A percentile compares a stretch with the other conserved stretches of the same genome.
Conservation (phyloP, 495 filamentous ascomycete species). For the Aspergillus indologenus region DNA sequence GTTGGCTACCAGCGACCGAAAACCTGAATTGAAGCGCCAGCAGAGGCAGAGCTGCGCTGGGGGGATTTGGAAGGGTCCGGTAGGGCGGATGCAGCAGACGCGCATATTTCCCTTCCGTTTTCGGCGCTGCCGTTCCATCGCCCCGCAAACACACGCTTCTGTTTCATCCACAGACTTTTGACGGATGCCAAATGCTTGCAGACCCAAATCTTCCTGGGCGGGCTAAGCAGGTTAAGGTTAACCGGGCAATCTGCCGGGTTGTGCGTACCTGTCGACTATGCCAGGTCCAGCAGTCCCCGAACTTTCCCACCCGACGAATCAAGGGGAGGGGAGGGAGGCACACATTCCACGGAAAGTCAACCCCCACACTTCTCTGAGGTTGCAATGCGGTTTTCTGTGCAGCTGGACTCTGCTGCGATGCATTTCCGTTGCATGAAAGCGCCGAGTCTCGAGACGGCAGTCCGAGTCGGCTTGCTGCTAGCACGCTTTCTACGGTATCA, state of each 20-base stretch:
- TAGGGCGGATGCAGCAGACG: not conserved
- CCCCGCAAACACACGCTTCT: not conserved
- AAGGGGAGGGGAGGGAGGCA: not conserved
- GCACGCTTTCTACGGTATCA: not conserved
- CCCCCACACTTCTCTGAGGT: not conserved
- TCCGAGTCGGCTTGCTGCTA: not conserved
- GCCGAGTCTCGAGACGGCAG: not conserved
- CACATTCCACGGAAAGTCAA: not conserved
- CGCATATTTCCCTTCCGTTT: conserved; percentile 15
- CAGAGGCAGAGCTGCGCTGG: not conserved
- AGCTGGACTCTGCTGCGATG: not conserved
- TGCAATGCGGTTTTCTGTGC: not conserved
- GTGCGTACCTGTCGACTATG: not conserved
- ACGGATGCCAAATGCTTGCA: conserved; percentile 4
- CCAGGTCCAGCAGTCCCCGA: not conserved
- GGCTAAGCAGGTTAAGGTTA: not conserved
- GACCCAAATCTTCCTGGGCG: not conserved
- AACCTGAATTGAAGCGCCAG: not conserved
- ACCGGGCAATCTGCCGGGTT: not conserved
- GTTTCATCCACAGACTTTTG: not conserved
- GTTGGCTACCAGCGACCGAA: not conserved
- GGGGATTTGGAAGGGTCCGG: not conserved
- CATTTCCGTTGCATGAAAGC: not conserved
- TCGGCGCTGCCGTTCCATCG: conserved; percentile 20
- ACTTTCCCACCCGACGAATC: not conserved